A percentile compares a stretch with the other conserved stretches of the same genome.
Evolutionary conservation across 805 yeast species (phyloP).

Genomic region (Wickerhamiella australiensis): DNA sequence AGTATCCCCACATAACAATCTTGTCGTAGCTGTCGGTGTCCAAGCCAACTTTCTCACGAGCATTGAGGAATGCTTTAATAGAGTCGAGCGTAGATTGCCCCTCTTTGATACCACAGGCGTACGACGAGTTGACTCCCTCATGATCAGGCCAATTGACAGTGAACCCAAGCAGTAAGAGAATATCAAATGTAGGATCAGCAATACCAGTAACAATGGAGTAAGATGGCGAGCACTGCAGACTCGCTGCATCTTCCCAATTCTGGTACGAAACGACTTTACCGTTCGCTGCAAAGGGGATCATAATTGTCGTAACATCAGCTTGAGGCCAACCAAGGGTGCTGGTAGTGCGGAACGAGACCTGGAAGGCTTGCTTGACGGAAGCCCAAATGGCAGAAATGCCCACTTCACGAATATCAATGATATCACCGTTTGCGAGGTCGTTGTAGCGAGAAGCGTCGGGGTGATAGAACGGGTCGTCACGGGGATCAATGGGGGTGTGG

Average conservation of each 20-base stretch:
- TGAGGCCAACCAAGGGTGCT: conserved; percentile 12
- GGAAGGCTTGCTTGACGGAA: conserved; percentile 11
- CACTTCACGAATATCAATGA: conserved; percentile 15
- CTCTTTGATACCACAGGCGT: conserved; percentile 19
- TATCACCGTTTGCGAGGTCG: conserved; percentile 15
- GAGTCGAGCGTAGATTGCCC: conserved; percentile 26
- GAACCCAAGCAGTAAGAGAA: conserved; percentile 17
- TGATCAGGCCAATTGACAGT: conserved; percentile 22
- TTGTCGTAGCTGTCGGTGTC: conserved; percentile 7
- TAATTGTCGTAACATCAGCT: conserved; percentile 16
- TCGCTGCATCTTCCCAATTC: conserved; percentile 20
- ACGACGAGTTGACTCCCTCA: conserved; percentile 20
- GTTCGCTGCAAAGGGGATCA: conserved; percentile 12
- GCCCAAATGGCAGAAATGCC: conserved; percentile 15
- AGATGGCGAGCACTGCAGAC: conserved; percentile 21
- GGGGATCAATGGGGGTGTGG: conserved; percentile 9
- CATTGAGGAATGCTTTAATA: conserved; percentile 22
- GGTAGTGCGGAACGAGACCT: conserved; percentile 15
- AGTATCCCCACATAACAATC: conserved; percentile 24
- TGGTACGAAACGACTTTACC: conserved; percentile 20
- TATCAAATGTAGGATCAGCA: conserved; percentile 15
- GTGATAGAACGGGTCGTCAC: conserved; percentile 18
- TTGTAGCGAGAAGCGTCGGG: conserved; percentile 6
- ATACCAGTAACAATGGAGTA: conserved; percentile 16
- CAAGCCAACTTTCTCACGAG: conserved; percentile 14